A percentile compares a stretch with the other conserved stretches of the same genome.
phyloP scores from a whole-genome alignment of 352 stramenopile species.

The Phytophthora chlamydospora region DNA sequence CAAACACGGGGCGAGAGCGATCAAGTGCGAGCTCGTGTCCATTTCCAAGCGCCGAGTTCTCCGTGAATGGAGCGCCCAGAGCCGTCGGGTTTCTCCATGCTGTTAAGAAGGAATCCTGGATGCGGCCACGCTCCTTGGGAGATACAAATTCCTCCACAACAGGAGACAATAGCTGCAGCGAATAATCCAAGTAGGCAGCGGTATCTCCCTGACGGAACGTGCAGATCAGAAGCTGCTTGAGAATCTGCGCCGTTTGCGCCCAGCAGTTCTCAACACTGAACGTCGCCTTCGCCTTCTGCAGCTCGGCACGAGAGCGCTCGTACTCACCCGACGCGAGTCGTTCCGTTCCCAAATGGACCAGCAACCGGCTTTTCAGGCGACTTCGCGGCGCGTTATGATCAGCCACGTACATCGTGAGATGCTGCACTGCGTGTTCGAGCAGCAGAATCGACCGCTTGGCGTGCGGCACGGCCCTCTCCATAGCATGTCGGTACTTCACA shows the following conservation, averaged over 20 bases:
- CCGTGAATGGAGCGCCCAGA: slow-evolving; percentile 48
- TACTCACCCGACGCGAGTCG: slow-evolving; percentile 74
- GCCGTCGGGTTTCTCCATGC: slow-evolving; percentile 61
- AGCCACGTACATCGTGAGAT: slow-evolving; percentile 70
- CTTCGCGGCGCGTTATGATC: slow-evolving; percentile 67
- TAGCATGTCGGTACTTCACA: slow-evolving; percentile 66
- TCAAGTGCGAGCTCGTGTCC: slow-evolving; percentile 61
- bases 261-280: slow-evolving; percentile 77
- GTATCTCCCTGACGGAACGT: slow-evolving; percentile 78
- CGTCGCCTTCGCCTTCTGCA: slow-evolving; percentile 71
- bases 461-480: slow-evolving; percentile 69
- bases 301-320: slow-evolving; percentile 61
- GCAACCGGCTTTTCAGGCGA: slow-evolving; percentile 77
- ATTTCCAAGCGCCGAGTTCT: slow-evolving; percentile 42
- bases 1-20: slow-evolving; percentile 55
- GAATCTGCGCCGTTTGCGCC: slow-evolving; percentile 71
- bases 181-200: slow-evolving; percentile 76
- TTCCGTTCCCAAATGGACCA: slow-evolving; percentile 78
- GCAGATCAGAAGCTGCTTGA: slow-evolving; percentile 79
- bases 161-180: slow-evolving; percentile 78
- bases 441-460: slow-evolving; percentile 77
- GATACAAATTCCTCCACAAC: slow-evolving; percentile 76
- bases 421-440: slow-evolving; percentile 77
- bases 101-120: slow-evolving; percentile 67
- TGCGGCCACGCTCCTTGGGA: slow-evolving; percentile 49